Evolutionary conservation across 2,329 filamentous ascomycete genomes (phyloP).

Genomic region (Trichoderma semiorbis): DNA sequence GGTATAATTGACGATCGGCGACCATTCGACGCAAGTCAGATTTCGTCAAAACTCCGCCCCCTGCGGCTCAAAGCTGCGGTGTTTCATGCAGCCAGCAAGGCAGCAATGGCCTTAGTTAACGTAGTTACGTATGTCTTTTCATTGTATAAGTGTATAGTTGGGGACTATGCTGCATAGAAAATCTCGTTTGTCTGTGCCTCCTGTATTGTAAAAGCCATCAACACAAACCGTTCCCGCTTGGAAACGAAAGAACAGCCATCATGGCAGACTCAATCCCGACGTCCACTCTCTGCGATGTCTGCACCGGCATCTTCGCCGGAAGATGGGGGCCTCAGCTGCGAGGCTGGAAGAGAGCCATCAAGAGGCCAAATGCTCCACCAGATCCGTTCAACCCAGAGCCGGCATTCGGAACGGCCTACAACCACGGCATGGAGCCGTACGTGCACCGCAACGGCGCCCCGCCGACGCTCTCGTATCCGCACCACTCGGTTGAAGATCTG

Average conservation of each 20-base stretch:
- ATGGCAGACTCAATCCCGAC: background rate
- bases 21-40: background rate
- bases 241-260: background rate
- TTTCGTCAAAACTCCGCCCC: background rate
- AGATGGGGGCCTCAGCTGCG: background rate
- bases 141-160: background rate
- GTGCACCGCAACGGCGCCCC: background rate
- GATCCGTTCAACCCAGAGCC: background rate
- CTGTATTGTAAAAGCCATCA: background rate
- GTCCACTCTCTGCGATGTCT: background rate
- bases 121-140: background rate
- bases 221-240: background rate
- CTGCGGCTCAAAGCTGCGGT: background rate
- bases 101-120: background rate
- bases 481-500: background rate
- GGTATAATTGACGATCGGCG: background rate
- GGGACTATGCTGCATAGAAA: background rate
- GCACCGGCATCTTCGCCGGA: background rate
- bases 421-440: constrained; percentile 7
- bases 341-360: background rate
- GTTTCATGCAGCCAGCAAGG: background rate
- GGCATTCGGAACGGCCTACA: background rate
- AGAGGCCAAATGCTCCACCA: background rate
- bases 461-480: constrained; percentile 4
- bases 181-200: background rate